Evolutionary conservation across 73 alveolate species (phyloP).

Genomic region (Paramecium primaurelia): DNA sequence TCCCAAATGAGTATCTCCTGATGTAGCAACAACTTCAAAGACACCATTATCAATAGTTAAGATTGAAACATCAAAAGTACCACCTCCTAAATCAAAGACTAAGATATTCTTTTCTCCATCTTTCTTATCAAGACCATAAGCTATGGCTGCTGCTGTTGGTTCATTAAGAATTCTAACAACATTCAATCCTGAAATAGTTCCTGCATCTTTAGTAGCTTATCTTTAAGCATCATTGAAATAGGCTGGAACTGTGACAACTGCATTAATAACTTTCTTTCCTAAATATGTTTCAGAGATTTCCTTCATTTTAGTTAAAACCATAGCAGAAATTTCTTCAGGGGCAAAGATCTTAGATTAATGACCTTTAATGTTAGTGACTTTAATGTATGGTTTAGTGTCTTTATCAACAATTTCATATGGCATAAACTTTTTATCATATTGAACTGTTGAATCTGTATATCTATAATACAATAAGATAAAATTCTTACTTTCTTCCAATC

Average conservation of each 20-base stretch:
- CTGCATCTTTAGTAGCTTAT: conserved; percentile 99
- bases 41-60: conserved; percentile 97
- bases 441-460: conserved; percentile 81
- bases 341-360: conserved; percentile 80
- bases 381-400: conserved; percentile 94
- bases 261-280: conserved; percentile 93
- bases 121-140: conserved; percentile 97
- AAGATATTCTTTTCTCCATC: conserved; percentile 89
- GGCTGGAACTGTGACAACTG: conserved; percentile 98
- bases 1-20: conserved; percentile 99
- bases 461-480: conserved; percentile 33
- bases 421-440: conserved; percentile 85
- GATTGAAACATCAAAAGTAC: conserved; percentile 97
- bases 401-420: conserved; percentile 88
- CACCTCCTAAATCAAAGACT: conserved; percentile 96
- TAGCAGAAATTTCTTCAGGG: conserved; percentile 94
- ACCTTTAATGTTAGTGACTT: conserved; percentile 66
- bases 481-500: conserved; percentile 67
- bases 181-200: conserved; percentile 95
- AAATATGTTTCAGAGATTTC: conserved; percentile 93
- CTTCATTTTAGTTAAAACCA: conserved; percentile 84
- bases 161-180: conserved; percentile 96
- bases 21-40: conserved; percentile 96
- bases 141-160: conserved; percentile 99
- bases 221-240: conserved; percentile 96